Evolutionary conservation across 805 yeast species (phyloP), one percentile per base, ranked within the genome.

Genomic region (Ogataea parapolymorpha): DNA sequence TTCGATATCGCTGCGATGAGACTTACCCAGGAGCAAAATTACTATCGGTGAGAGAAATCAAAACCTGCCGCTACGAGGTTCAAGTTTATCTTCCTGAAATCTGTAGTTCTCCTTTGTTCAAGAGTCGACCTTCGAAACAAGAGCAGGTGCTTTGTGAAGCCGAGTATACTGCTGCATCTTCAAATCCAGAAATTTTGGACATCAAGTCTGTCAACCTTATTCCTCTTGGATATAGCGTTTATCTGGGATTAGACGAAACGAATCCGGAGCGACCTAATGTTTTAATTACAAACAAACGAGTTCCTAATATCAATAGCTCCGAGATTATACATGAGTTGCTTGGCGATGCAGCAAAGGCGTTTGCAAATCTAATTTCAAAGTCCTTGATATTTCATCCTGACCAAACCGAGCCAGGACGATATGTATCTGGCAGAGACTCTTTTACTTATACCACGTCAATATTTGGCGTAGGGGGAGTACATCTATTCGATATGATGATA

Each of bases 51-150:
- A 42, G 49, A 12, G 70, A 65, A 41, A 41, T 52, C 38, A 58
- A 55, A 38, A 62, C 66, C 3, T 65, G 70, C 36, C 54, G 54
- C 18, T 65, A 65, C 42, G 50, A 47, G 37, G 41, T 54, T 34
- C 48, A 41, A 7, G 36, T 60, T 7, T 32, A 52, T 2, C 31
- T 55, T 11, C 54, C 61, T 5, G 51, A 50, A 17, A 44, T 62
- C 6, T 61, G 65, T 39, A 42, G 49, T 9, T 41, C 51, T 35
- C 46, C 44, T 4, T 25, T 51, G 1, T 57, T 59, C 27, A 38
- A 27, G 24, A 47, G 61, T 1, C 41, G 22, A 7, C 22, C 22
- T 20, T 20, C 34, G 17, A 34, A 25, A 13, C 17, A 4, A 22
- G 22, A 20, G 22, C 22, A 20, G 3, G 22, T 20, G 3, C 2